Base-by-base conservation (phyloP, 2,329 filamentous ascomycete genomes). In the Pseudogymnoascus sp. region DNA sequence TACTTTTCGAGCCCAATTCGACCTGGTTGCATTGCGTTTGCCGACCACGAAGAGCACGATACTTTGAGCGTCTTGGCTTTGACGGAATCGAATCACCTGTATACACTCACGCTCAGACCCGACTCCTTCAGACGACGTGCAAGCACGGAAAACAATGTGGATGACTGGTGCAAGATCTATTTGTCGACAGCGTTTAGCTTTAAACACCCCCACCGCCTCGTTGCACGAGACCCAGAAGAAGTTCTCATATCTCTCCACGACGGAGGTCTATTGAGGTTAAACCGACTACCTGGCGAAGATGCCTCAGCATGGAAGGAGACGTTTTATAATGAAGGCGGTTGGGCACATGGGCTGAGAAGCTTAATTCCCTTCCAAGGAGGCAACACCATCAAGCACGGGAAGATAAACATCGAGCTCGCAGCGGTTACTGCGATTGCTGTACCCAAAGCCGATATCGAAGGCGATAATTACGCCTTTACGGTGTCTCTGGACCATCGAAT, bases 401-500 rank as follows among this genome's bases (percentile, higher is more conserved):
- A 83, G 65, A 70, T 80, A 61, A 84, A 84, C 63, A 80, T 90
- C 73, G 87, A 91, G 64, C 76, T 84, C 63, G 85, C 83, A 62
- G 81, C 88, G 2, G 85, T 87, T 3, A 85, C 85, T 0, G 86
- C 88, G 4, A 81, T 83, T 65, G 73, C 84, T 71, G 67, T 75
- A 72, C 81, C 59, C 78, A 80, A 9, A 73, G 76, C 28, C 73
- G 84, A 63, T 38, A 65, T 71, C 2, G 64, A 67, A 47, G 81
- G 80, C 3, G 71, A 81, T 18, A 75, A 80, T 7, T 86, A 83
- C 65, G 77, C 83, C 1, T 90, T 96, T 68, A 92, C 92, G 0
- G 84, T 96, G 57, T 94, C 89, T 65, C 78, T 99, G 63, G 92
- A 99, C 67, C 92, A 99, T 71, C 87, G 86, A 9, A 77, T 99